Conservation (phyloP, 257 asterid genomes). For the Leonotis leonurus region DNA sequence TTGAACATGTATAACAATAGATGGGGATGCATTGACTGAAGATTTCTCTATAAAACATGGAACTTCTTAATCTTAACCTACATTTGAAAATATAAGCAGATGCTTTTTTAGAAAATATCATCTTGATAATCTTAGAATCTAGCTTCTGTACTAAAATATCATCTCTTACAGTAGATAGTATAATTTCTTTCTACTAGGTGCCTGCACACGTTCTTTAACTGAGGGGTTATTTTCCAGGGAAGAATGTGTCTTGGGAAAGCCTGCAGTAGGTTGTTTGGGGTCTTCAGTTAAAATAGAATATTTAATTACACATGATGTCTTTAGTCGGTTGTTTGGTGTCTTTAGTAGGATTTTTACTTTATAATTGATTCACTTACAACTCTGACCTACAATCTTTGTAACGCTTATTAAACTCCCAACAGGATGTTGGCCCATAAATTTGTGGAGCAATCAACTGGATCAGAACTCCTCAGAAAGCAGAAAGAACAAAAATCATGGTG, state of each 20-base stretch:
- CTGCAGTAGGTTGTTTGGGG: constrained; percentile 10
- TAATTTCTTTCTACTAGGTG: not conserved
- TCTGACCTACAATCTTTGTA: constrained; percentile 2
- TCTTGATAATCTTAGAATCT: not conserved
- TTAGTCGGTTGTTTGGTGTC: not conserved
- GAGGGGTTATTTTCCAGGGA: not conserved
- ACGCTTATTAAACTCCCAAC: constrained; percentile 19
- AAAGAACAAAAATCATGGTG: constrained; percentile 79
- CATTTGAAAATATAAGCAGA: not conserved
- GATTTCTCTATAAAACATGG: not conserved
- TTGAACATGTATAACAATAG: not conserved
- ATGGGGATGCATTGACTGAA: not conserved
- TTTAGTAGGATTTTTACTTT: constrained; percentile 10
- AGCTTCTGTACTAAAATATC: not conserved
- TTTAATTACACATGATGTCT: not conserved
- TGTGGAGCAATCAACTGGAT: constrained; percentile 68
- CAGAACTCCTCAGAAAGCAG: constrained; percentile 48
- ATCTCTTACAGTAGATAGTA: constrained; percentile 1
- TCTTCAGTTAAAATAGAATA: not conserved
- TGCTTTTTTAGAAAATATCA: not conserved
- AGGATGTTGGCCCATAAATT: constrained; percentile 99
- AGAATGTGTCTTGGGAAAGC: not conserved
- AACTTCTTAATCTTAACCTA: not conserved
- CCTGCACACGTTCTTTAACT: not conserved
- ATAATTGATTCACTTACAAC: constrained; percentile 2